phyloP scores from a whole-genome alignment of 768 basidiomycete species.

The Kwoniella dejecticola region DNA sequence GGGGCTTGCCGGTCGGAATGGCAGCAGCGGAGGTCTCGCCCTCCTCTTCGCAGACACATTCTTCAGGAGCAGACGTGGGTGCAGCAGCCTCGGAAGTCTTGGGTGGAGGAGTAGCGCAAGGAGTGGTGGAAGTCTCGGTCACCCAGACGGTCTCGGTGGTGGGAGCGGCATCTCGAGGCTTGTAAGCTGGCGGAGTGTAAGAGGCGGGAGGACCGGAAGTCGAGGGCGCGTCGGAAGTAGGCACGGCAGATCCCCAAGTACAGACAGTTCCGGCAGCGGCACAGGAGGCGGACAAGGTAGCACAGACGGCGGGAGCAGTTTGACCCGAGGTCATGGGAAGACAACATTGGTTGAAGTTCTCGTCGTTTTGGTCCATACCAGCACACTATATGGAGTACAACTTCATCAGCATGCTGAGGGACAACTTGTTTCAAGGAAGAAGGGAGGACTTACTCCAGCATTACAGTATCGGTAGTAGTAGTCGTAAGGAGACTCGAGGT shows the following conservation, averaged over 20 bases:
- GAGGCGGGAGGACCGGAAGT: constrained; percentile 5
- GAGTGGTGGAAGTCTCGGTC: constrained; percentile 6
- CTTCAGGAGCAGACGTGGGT: constrained; percentile 9
- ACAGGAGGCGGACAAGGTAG: constrained; percentile 6
- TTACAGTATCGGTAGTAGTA: constrained; percentile 24
- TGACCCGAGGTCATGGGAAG: constrained; percentile 21
- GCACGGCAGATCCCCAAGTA: constrained; percentile 13
- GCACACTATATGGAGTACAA: constrained; percentile 15
- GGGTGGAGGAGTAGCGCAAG: constrained; percentile 1
- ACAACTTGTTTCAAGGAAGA: too few relatives aligned
- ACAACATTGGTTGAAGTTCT: constrained; percentile 22
- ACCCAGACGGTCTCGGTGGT: constrained; percentile 13
- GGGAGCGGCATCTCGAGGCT: constrained; percentile 5
- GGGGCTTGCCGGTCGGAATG: neutral
- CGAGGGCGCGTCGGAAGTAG: constrained; percentile 14
- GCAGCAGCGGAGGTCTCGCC: constrained; percentile 7
- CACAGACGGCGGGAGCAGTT: constrained; percentile 23
- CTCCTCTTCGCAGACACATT: constrained; percentile 4
- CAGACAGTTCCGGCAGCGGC: constrained; percentile 10
- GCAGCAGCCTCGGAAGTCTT: constrained; percentile 1
- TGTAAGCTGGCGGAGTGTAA: constrained; percentile 20
- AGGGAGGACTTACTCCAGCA: constrained; percentile 22
- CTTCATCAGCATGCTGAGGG: neutral
- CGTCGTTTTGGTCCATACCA: constrained; percentile 12
- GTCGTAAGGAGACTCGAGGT: constrained; percentile 31